These are phyloP conservation scores for Nasturtium officinale DNA, from an alignment of 345 rosid species.

Conservation along the genomic window DNA sequence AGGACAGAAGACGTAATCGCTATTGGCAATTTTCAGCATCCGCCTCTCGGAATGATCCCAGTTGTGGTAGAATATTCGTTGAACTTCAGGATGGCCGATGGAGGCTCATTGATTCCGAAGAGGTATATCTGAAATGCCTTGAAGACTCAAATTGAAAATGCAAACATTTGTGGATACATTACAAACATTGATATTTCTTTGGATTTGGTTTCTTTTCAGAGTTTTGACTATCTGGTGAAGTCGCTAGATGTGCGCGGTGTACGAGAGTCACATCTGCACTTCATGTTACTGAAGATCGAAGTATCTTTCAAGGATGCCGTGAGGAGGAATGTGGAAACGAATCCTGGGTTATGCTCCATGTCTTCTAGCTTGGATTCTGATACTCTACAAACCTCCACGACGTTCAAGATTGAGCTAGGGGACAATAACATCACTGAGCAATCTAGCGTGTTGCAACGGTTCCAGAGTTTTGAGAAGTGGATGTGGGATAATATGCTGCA, in stretches of 20 bases:
- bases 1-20: slow-evolving; percentile 85
- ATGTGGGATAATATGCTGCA: slow-evolving; percentile 51
- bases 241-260: slow-evolving; percentile 81
- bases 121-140: slow-evolving; percentile 46
- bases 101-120: slow-evolving; percentile 83
- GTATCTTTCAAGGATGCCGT: slow-evolving; percentile 68
- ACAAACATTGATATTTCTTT: background rate
- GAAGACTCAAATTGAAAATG: background rate
- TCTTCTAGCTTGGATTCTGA: slow-evolving; percentile 49
- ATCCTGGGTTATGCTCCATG: slow-evolving; percentile 11
- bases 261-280: slow-evolving; percentile 73
- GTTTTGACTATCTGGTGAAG: slow-evolving; percentile 63
- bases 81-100: slow-evolving; percentile 74
- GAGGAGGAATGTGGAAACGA: slow-evolving; percentile 41
- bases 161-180: slow-evolving; percentile 1
- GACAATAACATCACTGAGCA: slow-evolving; percentile 52
- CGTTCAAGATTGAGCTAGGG: slow-evolving; percentile 65
- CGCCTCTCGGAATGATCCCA: slow-evolving; percentile 71
- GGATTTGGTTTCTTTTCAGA: slow-evolving; percentile 49
- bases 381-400: slow-evolving; percentile 55
- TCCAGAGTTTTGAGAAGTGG: slow-evolving; percentile 79
- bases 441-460: slow-evolving; percentile 57
- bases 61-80: slow-evolving; percentile 83
- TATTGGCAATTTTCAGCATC: slow-evolving; percentile 88
- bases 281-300: slow-evolving; percentile 72